Base-by-base conservation (phyloP, 2,329 filamentous ascomycete genomes). In the Trichophyton rubrum region DNA sequence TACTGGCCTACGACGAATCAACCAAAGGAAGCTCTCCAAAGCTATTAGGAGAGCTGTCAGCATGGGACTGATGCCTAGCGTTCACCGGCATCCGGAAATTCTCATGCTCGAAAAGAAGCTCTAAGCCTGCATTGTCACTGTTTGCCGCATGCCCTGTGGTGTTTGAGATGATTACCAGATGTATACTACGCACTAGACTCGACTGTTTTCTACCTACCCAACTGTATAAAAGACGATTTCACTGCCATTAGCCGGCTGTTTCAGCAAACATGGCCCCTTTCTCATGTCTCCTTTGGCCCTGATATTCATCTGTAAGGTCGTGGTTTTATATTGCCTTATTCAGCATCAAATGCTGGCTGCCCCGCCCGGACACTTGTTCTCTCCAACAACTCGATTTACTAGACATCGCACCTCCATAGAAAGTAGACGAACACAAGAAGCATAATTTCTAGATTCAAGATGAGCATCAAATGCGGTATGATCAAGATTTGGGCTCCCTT, bases 11-110 rank as follows among this genome's bases (percentile, higher is more conserved):
- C 82, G 89, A 61, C 88, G 88, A 2, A 87, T 89, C 66, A 97
- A 97, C 78, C 93, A 99, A 78, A 82, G 93, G 66, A 90, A 87
- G 76, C 85, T 99, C 71, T 88, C 92, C 64, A 96, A 95, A 79
- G 92, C 95, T 59, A 88, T 99, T 68, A 81, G 93, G 66, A 83
- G 93, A 67, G 87, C 89, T 20, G 86, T 97, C 68, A 93, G 91
- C 1, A 81, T 96, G 70, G 93, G 93, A 15, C 78, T 97, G 63
- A 90, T 97, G 81, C 93, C 93, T 24, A 95, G 86, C 72, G 87
- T 95, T 60, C 89, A 99, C 77, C 79, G 80, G 66, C 93, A 99
- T 76, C 93, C 93, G 2, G 88, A 95, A 73, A 79, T 95, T 61
- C 72, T 96, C 7, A 17, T 62, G 33, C 27, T 49, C 41, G 51